A percentile compares a stretch with the other conserved stretches of the same genome.
Evolutionary conservation across 2,329 filamentous ascomycete genomes (phyloP).

Genomic region (Acrocalymma vagum): DNA sequence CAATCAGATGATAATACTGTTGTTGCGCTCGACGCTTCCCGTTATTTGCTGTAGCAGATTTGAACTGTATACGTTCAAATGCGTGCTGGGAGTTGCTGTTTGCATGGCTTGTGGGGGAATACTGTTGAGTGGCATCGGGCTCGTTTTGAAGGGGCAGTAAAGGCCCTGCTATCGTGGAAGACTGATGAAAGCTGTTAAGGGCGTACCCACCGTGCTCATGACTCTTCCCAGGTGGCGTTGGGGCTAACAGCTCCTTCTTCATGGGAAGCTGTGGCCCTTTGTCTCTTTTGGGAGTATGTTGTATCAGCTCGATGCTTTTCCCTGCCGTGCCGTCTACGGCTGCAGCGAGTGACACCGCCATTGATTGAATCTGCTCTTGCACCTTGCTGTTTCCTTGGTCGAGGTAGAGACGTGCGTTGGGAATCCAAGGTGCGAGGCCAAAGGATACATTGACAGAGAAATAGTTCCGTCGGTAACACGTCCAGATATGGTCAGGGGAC

Average conservation of each 20-base stretch:
- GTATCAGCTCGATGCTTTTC: conserved; percentile 83
- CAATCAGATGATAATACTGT: conserved; percentile 90
- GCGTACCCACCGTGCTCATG: conserved; percentile 50
- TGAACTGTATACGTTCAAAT: conserved; percentile 94
- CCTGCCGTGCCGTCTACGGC: conserved; percentile 78
- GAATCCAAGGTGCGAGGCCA: conserved; percentile 70
- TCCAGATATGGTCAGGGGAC: conserved; percentile 80
- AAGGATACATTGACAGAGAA: conserved; percentile 87
- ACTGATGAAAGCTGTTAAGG: conserved; percentile 49
- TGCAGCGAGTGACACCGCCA: conserved; percentile 86
- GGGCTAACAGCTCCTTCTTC: conserved; percentile 74
- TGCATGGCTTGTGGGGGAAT: conserved; percentile 42
- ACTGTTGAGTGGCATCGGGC: conserved; percentile 38
- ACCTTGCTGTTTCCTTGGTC: conserved; percentile 54
- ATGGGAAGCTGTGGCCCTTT: conserved; percentile 81
- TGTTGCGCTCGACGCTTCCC: conserved; percentile 89
- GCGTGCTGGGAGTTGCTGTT: conserved; percentile 59
- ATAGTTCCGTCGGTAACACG: conserved; percentile 91
- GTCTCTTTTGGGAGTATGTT: conserved; percentile 91
- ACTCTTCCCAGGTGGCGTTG: conserved; percentile 66
- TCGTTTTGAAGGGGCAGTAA: conserved; percentile 54
- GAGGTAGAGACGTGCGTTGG: conserved; percentile 65
- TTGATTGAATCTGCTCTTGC: conserved; percentile 71
- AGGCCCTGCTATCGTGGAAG: conserved; percentile 43
- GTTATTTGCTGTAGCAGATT: conserved; percentile 92